Conservation (phyloP, 73 alveolate species). For the Paramecium biaurelia region DNA sequence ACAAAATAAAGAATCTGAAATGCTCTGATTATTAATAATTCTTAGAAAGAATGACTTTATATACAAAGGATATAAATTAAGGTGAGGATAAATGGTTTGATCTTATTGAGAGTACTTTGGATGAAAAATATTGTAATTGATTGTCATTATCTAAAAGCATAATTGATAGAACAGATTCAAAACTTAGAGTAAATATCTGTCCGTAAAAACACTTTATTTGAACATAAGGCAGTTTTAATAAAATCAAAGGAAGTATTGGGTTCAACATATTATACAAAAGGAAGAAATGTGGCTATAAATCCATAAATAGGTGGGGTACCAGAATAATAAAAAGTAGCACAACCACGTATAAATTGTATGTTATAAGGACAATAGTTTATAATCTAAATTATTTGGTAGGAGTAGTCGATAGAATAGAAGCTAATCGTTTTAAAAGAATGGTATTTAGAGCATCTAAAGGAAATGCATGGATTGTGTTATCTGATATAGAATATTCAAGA, state of each 20-base stretch:
- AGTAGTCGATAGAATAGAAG: conserved; percentile 79
- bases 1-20: conserved; percentile 66
- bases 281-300: conserved; percentile 53
- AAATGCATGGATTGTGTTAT: conserved; percentile 83
- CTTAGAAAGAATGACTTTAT: conserved; percentile 60
- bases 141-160: conserved; percentile 28
- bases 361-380: conserved; percentile 34
- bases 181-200: neutral
- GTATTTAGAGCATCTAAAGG: conserved; percentile 94
- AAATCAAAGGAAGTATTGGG: conserved; percentile 64
- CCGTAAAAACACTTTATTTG: conserved; percentile 57
- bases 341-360: neutral
- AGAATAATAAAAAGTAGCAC: neutral
- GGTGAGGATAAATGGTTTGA: conserved; percentile 66
- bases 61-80: neutral
- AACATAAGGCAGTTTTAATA: conserved; percentile 53
- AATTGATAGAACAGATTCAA: neutral
- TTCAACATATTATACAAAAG: neutral
- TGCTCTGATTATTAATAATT: conserved; percentile 60
- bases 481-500: conserved; percentile 76
- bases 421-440: conserved; percentile 81
- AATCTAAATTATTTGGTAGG: conserved; percentile 87
- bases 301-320: neutral
- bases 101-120: conserved; percentile 38
- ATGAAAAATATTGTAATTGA: conserved; percentile 28